These are phyloP conservation scores for Limnanthes douglasii DNA, from an alignment of 345 rosid species.

Conservation along the genomic window DNA sequence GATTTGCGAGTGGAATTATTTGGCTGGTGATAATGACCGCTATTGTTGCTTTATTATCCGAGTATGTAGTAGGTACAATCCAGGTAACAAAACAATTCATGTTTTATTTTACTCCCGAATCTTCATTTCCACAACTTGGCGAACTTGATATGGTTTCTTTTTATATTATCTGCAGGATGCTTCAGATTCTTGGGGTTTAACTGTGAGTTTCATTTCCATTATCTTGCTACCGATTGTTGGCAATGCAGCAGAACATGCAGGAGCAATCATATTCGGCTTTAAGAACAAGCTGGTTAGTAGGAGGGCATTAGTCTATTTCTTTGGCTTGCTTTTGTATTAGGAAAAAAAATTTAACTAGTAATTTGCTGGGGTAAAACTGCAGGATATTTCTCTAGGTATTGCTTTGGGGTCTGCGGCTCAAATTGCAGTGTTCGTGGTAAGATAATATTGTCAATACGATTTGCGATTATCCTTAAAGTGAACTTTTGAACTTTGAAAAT, in stretches of 20 bases:
- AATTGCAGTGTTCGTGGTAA: constrained; percentile 89
- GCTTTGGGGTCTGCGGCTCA: constrained; percentile 91
- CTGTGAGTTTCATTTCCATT: constrained; percentile 74
- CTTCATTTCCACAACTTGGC: no score
- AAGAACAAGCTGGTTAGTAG: constrained; percentile 69
- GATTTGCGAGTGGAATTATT: constrained; percentile 62
- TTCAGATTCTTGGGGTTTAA: constrained; percentile 80
- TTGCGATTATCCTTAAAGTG: no score
- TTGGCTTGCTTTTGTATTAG: not conserved
- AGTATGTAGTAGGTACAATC: constrained; percentile 79
- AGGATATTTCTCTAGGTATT: constrained; percentile 86
- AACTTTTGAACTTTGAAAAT: no score
- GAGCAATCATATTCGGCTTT: constrained; percentile 75
- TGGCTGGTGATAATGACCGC: constrained; percentile 77
- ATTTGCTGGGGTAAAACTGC: constrained; percentile 5
- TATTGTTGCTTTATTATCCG: constrained; percentile 64
- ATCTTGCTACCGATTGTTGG: constrained; percentile 86
- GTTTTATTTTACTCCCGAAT: not conserved
- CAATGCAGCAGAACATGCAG: constrained; percentile 97
- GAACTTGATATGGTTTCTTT: no score
- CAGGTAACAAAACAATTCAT: constrained; percentile 63
- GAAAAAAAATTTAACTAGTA: not conserved
- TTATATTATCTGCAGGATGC: constrained; percentile 41
- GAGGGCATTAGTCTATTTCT: not conserved
- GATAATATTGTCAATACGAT: no score